Conservation (phyloP, 345 rosid genomes). For the Syzygium aromaticum region DNA sequence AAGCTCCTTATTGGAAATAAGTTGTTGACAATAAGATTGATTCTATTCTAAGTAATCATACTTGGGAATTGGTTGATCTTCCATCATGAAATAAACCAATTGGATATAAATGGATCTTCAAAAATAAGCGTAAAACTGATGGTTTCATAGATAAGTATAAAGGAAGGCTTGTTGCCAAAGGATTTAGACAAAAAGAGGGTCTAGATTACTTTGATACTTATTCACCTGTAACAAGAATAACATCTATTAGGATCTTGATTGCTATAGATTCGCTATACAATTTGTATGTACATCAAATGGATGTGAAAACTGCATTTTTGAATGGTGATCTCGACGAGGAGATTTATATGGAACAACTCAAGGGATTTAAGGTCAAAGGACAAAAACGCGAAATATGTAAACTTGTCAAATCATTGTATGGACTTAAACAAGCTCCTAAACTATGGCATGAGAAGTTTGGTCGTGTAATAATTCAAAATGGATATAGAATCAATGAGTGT, state of each 20-base stretch:
- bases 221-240: not conserved
- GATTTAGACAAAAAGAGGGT: not conserved
- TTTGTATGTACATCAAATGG: not conserved
- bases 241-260: not conserved
- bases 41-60: not conserved
- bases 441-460: not conserved
- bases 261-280: not conserved
- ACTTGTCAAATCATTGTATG: not conserved
- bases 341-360: not conserved
- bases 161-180: accelerated
- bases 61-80: not conserved
- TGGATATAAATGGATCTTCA: not conserved
- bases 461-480: not conserved
- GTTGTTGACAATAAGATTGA: not conserved
- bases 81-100: not conserved
- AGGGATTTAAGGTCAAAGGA: not conserved
- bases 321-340: not conserved
- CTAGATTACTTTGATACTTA: not conserved
- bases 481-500: not conserved
- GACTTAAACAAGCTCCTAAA: not conserved
- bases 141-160: not conserved
- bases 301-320: not conserved
- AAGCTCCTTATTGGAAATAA: not conserved
- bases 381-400: not conserved
- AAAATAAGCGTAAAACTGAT: not conserved